Base-by-base conservation (phyloP, 495 filamentous ascomycete genomes). In the Alectoria sarmentosa region DNA sequence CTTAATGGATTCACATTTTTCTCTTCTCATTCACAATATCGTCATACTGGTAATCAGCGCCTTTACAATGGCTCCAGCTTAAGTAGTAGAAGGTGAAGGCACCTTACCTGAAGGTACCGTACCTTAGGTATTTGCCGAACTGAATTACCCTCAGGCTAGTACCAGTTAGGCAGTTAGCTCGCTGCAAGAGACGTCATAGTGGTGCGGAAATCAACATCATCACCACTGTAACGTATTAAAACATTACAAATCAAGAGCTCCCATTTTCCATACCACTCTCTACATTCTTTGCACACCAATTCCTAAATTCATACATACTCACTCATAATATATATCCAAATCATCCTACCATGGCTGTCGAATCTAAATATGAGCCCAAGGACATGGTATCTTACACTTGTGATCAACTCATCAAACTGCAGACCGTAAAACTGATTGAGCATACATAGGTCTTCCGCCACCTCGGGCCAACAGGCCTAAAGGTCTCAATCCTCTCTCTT, bases 401-500 rank as follows among this genome's bases (percentile, higher is more conserved):
- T 21, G n/a, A 1, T 3, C n/a, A 49, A 2, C n/a, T 28, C 13
- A 49, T 10, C 2, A 4, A n/a, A 17, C 41, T 14, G 8, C 41
- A n/a, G n/a, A n/a, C n/a, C 41, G 21, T 4, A 32, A 32, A 30
- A 54, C 15, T 54, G 26, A 54, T 54, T 49, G 8, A 7, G 6
- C 57, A 26, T 21, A 60, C 57, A 26, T 21, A 60, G 57, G 57
- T 66, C 52, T 66, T 66, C 76, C 86, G 89, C 62, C 81, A 84
- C 75, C 83, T 92, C 14, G 89, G 89, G 69, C 83, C 83, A 30
- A 89, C 88, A 17, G 88, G 89, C 6, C 78, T 92, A 30, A 85
- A 90, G 72, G 87, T 91, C 44, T 91, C 88, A 3, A 83, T 84
- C 21, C 87, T 92, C 63, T 85, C 85, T 5, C 78, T 92, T 10